phyloP scores from a whole-genome alignment of 495 filamentous ascomycete species.

The Chaetomium fimeti region DNA sequence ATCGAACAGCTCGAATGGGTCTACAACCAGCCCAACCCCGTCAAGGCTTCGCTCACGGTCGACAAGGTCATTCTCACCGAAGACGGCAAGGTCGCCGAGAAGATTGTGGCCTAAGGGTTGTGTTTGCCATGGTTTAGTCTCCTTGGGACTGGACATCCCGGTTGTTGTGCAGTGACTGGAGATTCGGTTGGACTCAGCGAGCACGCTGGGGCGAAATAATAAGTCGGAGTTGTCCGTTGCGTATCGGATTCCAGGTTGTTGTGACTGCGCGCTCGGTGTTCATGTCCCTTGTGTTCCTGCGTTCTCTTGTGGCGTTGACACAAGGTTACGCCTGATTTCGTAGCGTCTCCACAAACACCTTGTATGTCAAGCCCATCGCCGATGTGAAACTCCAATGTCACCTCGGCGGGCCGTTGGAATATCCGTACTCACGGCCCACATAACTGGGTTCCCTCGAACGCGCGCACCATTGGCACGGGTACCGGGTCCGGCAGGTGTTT shows the following conservation, averaged over 20 bases:
- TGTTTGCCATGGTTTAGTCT: background rate
- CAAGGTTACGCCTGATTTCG: too few relatives aligned
- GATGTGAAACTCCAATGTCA: background rate
- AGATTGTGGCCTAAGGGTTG: constrained; percentile 36
- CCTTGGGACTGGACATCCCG: background rate
- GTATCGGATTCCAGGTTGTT: background rate
- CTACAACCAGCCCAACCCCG: constrained; percentile 50
- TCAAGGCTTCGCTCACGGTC: constrained; percentile 51
- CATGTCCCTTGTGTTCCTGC: background rate
- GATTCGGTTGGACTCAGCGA: background rate
- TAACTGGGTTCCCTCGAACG: too few relatives aligned
- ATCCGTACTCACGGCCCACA: too few relatives aligned
- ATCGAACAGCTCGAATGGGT: constrained; percentile 55
- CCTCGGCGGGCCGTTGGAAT: background rate
- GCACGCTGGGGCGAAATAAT: background rate
- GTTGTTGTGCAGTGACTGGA: background rate
- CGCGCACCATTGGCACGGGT: too few relatives aligned
- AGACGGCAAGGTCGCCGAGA: constrained; percentile 55
- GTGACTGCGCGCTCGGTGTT: background rate
- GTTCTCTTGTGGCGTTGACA: too few relatives aligned
- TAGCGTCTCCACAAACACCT: too few relatives aligned
- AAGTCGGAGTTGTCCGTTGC: background rate
- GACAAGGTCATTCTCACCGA: constrained; percentile 55
- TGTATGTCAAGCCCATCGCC: too few relatives aligned
- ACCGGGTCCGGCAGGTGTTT: too few relatives aligned